Base-by-base conservation (phyloP, 2,329 filamentous ascomycete species). In the Apiospora marii region DNA sequence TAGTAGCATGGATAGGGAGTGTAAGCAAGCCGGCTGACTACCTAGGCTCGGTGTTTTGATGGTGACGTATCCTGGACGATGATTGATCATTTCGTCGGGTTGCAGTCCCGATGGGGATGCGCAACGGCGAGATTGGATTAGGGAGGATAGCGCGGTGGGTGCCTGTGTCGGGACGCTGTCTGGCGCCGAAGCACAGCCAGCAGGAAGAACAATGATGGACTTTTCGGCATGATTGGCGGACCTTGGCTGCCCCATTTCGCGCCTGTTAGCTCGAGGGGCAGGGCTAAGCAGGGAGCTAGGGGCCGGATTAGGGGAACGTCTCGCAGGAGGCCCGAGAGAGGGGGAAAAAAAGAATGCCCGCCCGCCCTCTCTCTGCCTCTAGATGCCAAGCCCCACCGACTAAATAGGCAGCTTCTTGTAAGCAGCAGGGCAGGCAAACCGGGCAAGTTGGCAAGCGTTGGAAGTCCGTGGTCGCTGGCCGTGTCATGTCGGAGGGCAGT, bases 81-180 rank as follows among this genome's bases (percentile, higher is more conserved):
- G 58, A 41, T 41, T 24, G 58, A 64, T 64, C 58, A 64, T 64
- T 41, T 41, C 58, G 19, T n/a, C 58, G 58, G 34, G 58, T 41
- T 12, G 34, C 58, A 64, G 34, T 41, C 58, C 58, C 58, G 58
- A 64, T 64, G 34, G 58, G 34, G 58, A 34, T n/a, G 22, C 22
- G 4, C 58, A 64, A 64, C 58, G 58, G 58, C 34, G 58, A 64
- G 30, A 64, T 37, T 37, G 34, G n/a, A 64, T 41, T 22, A 64
- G 34, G 58, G 34, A 41, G 16, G 30, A 64, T 64, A 64, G 58
- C 58, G 58, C 22, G 12, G 19, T n/a, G 34, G 22, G 30, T 41
- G 34, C 27, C 16, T 22, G 53, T 37, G 53, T 61, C 53, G 53
- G 53, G 53, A 37, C 4, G 16, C 30, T 61, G 30, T 37, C 53